Evolutionary conservation across 371 early-diverging fungal genomes (phyloP).

Genomic region (Rhizopus microsporus): DNA sequence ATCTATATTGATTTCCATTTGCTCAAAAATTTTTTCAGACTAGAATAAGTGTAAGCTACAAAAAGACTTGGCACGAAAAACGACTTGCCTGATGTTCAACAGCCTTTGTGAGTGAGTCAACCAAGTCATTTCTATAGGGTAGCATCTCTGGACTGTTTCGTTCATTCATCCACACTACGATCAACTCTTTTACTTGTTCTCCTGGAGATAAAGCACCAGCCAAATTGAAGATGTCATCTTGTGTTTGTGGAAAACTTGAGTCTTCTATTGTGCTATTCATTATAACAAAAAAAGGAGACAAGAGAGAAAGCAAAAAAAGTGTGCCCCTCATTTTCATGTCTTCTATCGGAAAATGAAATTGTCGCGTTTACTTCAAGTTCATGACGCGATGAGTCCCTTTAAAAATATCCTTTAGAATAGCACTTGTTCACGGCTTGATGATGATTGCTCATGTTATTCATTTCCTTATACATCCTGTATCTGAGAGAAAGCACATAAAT

Average conservation of each 20-base stretch:
- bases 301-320: no score
- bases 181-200: constrained; percentile 20
- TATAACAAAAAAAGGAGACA: no score
- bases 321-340: no score
- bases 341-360: no score
- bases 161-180: constrained; percentile 79
- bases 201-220: constrained; percentile 10
- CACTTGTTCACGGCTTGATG: no score
- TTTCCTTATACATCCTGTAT: no score
- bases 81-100: constrained; percentile 61
- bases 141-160: constrained; percentile 79
- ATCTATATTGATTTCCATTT: constrained; percentile 19
- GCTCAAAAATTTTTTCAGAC: constrained; percentile 22
- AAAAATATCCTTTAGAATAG: no score
- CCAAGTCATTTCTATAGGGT: constrained; percentile 56
- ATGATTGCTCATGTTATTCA: no score
- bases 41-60: neutral
- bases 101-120: constrained; percentile 63
- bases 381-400: no score
- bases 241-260: constrained; percentile 7
- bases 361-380: no score
- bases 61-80: neutral
- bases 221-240: neutral
- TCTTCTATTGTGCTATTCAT: neutral
- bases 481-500: no score